Base-by-base conservation (phyloP, 2,329 filamentous ascomycete species). In the Leptosphaerulina australis region DNA sequence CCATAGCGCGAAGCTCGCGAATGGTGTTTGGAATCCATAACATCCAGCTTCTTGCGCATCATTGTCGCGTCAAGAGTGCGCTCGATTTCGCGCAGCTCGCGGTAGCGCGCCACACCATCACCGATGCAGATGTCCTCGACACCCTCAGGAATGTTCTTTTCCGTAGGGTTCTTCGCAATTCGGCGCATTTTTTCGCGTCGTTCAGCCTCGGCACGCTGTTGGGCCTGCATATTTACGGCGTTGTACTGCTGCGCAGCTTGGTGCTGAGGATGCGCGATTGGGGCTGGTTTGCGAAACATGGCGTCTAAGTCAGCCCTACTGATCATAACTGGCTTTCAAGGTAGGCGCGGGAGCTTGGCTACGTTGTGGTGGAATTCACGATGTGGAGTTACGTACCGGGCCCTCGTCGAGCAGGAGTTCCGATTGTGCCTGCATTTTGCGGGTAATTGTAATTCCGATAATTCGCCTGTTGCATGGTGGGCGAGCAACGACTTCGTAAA, bases 121-220 rank as follows among this genome's bases (percentile, higher is more conserved):
- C 89, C 91, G 58, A 96, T 85, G 54, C 91, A 84, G 57, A 88
- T 83, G 37, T 91, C 86, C 63, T 75, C 92, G 34, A 96, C 82
- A 47, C 90, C 91, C 58, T 97, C 92, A 29, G 94, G 92, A 20
- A 99, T 85, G 64, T 91, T 94, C 80, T 91, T 96, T 75, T 99
- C 94, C 50, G 91, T 97, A 1, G 94, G 94, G 74, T 93, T 95
- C 69, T 87, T 86, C 68, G 90, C 91, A 62, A 90, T 86, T 54
- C 91, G 85, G 73, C 92, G 91, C 35, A 88, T 86, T 56, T 84
- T 80, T 70, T 90, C 87, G 60, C 79, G 81, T 34, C 84, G 83
- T 58, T 80, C 75, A 46, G 71, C 60, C 37, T 74, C 73, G 53
- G 74, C 75, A 49, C 74, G 71, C 50, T 76, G 71, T 56, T 78